These are phyloP conservation scores for Apophysomyces variabilis DNA, from an alignment of 371 early-diverging fungal species.

Conservation along the genomic window DNA sequence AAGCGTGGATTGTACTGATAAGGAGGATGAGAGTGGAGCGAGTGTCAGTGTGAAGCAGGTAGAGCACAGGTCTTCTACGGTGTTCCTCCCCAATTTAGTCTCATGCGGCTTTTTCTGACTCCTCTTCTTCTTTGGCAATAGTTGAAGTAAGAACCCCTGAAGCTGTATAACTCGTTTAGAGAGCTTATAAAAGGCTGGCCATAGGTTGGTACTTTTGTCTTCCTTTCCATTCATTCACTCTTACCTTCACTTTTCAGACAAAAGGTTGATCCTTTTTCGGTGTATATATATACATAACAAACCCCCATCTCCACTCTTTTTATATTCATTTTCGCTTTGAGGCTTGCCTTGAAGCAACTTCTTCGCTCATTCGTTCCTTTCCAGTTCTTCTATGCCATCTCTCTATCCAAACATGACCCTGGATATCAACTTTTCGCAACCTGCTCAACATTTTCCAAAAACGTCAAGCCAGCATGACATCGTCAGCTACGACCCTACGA, in stretches of 20 bases:
- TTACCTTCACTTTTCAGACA: neutral
- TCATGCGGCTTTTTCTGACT: conserved; percentile 6
- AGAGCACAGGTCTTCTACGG: neutral
- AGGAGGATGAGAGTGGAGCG: too few species aligned
- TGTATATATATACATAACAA: neutral
- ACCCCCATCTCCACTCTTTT: neutral
- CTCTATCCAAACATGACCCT: conserved; percentile 28
- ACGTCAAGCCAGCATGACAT: conserved; percentile 2
- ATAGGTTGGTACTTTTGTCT: neutral
- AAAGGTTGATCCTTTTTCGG: conserved; percentile 10
- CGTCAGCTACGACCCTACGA: neutral
- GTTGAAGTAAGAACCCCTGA: neutral
- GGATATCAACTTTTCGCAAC: conserved; percentile 29
- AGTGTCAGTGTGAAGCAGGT: neutral
- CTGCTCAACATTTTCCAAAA: conserved; percentile 15
- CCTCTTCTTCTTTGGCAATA: neutral
- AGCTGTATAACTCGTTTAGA: neutral
- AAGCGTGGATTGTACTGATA: too few species aligned
- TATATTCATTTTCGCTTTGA: neutral
- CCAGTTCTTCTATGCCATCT: conserved; percentile 24
- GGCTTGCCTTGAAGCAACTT: neutral
- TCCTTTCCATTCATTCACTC: neutral
- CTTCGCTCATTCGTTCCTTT: neutral
- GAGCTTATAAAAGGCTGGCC: neutral
- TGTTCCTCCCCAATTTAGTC: neutral